A percentile compares a stretch with the other conserved stretches of the same genome.
Evolutionary conservation across 805 yeast genomes (phyloP).

Genomic region (Komagataella mondaviorum): DNA sequence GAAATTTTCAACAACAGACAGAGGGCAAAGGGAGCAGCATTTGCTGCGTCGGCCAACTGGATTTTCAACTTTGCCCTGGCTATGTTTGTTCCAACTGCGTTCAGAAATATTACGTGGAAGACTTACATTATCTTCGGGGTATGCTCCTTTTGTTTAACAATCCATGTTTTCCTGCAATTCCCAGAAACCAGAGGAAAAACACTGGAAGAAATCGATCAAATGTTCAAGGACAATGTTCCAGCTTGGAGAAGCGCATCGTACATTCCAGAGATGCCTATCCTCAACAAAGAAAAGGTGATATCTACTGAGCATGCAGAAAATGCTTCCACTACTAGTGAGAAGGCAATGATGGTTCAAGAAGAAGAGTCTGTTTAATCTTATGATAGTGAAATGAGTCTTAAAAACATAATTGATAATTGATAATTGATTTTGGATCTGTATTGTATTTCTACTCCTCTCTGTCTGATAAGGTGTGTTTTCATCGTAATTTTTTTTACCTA

Average conservation of each 20-base stretch:
- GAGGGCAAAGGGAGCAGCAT: slow-evolving; percentile 53
- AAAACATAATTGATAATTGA: neutral
- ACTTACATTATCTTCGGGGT: slow-evolving; percentile 44
- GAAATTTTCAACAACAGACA: slow-evolving; percentile 49
- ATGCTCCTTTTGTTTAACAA: slow-evolving; percentile 32
- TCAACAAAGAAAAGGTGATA: neutral
- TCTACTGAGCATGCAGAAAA: neutral
- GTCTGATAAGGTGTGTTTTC: no score
- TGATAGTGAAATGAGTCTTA: neutral
- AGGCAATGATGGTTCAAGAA: neutral
- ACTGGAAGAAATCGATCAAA: slow-evolving; percentile 45
- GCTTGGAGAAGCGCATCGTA: slow-evolving; percentile 5
- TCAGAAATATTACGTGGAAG: slow-evolving; percentile 43
- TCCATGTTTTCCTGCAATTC: slow-evolving; percentile 29
- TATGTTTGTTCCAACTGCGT: slow-evolving; percentile 43
- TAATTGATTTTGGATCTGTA: no score
- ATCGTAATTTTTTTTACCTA: no score
- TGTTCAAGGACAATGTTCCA: slow-evolving; percentile 14
- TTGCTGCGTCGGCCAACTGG: slow-evolving; percentile 65
- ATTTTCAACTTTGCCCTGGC: slow-evolving; percentile 55
- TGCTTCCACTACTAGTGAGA: neutral
- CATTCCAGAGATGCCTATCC: slow-evolving; percentile 3
- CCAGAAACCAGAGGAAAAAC: slow-evolving; percentile 55
- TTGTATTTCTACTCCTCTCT: no score
- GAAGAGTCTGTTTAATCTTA: neutral